Base-by-base conservation (phyloP, 768 basidiomycete genomes). In the Lepiota subincarnata region DNA sequence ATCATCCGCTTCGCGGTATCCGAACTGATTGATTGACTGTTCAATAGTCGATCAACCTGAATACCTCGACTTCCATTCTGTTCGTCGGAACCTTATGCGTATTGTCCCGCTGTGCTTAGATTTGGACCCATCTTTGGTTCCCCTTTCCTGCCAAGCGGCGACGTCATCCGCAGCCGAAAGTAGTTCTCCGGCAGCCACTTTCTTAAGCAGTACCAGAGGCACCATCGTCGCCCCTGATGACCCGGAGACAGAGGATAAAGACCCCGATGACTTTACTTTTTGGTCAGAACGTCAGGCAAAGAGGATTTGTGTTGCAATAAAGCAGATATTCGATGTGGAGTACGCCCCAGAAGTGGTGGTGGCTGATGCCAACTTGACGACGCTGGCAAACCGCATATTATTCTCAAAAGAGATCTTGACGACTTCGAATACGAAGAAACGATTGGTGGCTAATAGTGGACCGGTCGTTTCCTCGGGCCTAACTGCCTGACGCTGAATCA, bases 201-300 rank as follows among this genome's bases (percentile, higher is more conserved):
- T 43, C 16, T 41, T 31, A 39, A 50, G 42, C 40, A 39, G 19
- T 24, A 49, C 53, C 14, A 28, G 42, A 28, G 58, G 55, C 48
- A 48, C 35, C 55, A 57, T 56, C 22, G 52, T 14, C 26, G 62
- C 60, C 12, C 62, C 58, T 34, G 64, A 69, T 31, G 54, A 62
- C 46, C 41, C 38, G 22, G 67, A 69, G 36, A 65, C 68, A 13
- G 75, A 79, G 38, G 69, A 71, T 34, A 82, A 77, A 41, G 90
- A 95, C 62, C 83, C 85, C 1, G 95, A 98, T 63, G 95, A 98
- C 70, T 98, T 99, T 68, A 80, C 82, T 42, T 93, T 99, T 72
- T 96, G 94, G 92, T 87, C 87, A 1, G 86, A 89, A 61, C 73
- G 76, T 39, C 96, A 99, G 67, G 97, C 96, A 52, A 87, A 86